phyloP scores from a whole-genome alignment of 2,329 filamentous ascomycete species.

The Colletotrichum cordylinicola region DNA sequence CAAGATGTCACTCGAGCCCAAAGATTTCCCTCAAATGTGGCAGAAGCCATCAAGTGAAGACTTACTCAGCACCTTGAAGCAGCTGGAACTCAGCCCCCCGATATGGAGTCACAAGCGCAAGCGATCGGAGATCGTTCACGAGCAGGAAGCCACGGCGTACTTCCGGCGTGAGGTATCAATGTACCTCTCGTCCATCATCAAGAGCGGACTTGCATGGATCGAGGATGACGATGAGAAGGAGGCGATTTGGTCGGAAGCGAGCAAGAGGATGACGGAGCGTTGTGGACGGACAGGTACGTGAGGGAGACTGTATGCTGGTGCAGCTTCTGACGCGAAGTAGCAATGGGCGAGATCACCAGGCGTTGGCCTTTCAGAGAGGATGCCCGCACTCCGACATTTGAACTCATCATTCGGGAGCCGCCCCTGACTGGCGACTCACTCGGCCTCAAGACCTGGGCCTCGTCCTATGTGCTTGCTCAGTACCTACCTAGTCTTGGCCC shows the following conservation, averaged over 20 bases:
- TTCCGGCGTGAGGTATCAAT: conserved; percentile 60
- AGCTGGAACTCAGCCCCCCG: conserved; percentile 70
- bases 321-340: conserved; percentile 29
- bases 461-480: conserved; percentile 83
- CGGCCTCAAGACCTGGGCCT: conserved; percentile 95
- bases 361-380: conserved; percentile 55
- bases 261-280: conserved; percentile 80
- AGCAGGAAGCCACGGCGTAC: conserved; percentile 46
- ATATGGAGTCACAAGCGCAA: conserved; percentile 65
- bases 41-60: conserved; percentile 71
- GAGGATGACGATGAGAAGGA: conserved; percentile 70
- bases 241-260: conserved; percentile 78
- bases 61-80: conserved; percentile 69
- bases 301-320: not conserved
- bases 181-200: conserved; percentile 74
- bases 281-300: conserved; percentile 74
- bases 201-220: conserved; percentile 73
- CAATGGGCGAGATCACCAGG: conserved; percentile 63
- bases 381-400: conserved; percentile 48
- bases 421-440: conserved; percentile 86
- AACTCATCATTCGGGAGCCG: conserved; percentile 82
- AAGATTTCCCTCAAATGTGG: conserved; percentile 83
- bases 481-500: conserved; percentile 62
- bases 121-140: conserved; percentile 45
- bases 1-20: conserved; percentile 38